Conservation (phyloP, 306 rosid genomes). For the Quercus dentata region DNA sequence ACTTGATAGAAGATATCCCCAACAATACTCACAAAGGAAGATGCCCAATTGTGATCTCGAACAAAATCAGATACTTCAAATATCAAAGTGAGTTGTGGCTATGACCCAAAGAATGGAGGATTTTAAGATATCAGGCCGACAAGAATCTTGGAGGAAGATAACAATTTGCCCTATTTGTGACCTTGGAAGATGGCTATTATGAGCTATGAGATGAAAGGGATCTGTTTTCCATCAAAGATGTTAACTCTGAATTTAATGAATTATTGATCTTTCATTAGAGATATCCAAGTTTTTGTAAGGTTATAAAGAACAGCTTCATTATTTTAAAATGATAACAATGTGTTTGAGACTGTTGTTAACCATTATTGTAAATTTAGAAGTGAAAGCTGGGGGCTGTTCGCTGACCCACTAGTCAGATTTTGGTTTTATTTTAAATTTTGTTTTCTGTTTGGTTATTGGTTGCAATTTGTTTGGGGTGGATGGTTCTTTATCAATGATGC, state of each 20-base stretch:
- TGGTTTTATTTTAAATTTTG: not conserved
- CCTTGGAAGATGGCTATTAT: not conserved
- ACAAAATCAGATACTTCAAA: too few species aligned
- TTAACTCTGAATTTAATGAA: not conserved
- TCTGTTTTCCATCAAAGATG: not conserved
- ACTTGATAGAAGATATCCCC: not conserved
- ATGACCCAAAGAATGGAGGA: too few species aligned
- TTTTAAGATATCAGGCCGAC: not conserved
- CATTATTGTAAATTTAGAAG: too few species aligned
- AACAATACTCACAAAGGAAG: not conserved
- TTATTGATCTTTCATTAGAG: not conserved
- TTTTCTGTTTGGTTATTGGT: not conserved
- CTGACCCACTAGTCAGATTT: not conserved
- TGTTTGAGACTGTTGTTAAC: too few species aligned
- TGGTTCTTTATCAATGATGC: not conserved
- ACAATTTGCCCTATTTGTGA: not conserved
- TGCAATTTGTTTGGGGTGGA: not conserved
- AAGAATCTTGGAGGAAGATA: not conserved
- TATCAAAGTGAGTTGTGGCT: too few species aligned
- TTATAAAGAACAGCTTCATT: not conserved
- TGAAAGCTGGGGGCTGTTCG: too few species aligned
- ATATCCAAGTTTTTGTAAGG: not conserved
- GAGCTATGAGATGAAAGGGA: not conserved
- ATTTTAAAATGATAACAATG: not conserved
- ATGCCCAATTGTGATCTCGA: not conserved